Base-by-base conservation (phyloP, 2,329 filamentous ascomycete species). In the Exophiala sp. region DNA sequence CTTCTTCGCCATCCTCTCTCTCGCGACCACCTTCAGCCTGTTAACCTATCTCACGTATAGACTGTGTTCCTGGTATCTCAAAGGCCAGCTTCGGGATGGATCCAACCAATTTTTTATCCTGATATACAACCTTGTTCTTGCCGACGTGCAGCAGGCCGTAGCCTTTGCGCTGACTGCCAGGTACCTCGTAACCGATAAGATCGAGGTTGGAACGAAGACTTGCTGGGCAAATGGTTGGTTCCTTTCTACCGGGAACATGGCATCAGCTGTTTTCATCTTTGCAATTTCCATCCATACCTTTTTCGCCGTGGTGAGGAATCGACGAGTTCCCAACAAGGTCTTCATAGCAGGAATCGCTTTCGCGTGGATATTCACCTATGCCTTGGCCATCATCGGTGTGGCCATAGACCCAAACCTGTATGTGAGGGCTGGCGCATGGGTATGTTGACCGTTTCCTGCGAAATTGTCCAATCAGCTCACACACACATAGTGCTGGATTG, bases 271-370 rank as follows among this genome's bases (percentile, higher is more conserved):
- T 37, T 79, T 78, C 56, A 75, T 78, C 43, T 64, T 78, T 3
- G 71, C 73, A 8, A 78, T 78, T 58, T 75, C 75, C 9, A 61
- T 77, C n/a, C 75, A 78, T 53, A 79, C 75, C 0, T 76, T 74
- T 61, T 55, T 73, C 47, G 66, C 73, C 6, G 70, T 78, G 6
- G 68, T 75, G 7, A 68, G 70, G 55, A 72, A 73, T 8, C 68
- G 67, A 39, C 73, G 73, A 44, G 55, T 76, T 57, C 65, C 68
- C 3, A 71, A 75, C 58, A 63, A 56, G n/a, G 61, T 64, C 46
- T 77, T 78, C 46, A 64, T 74, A 4, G 48, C 56, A 2, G 65
- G 64, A 9, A 72, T 78, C 13, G 48, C 73, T 11, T 62, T 62
- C 1, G 63, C 75, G 5, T 78, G 76, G 76, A 50, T 58, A 1